A percentile compares a stretch with the other conserved stretches of the same genome.
These are phyloP conservation scores for Orbilia javanica DNA, from an alignment of 2,329 filamentous ascomycete species.

Conservation along the genomic window DNA sequence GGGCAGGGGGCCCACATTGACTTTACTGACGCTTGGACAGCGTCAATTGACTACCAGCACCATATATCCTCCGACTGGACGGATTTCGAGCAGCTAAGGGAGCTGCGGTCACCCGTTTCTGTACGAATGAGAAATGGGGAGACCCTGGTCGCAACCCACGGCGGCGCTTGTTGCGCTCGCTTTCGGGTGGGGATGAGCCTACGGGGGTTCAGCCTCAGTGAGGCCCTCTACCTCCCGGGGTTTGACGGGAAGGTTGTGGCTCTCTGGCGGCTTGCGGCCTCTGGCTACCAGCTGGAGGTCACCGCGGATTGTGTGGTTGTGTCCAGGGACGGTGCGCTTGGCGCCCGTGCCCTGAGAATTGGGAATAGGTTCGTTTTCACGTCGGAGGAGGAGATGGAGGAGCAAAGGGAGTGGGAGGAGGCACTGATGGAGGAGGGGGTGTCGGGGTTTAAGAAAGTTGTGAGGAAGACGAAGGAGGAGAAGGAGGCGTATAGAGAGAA, in stretches of 20 bases:
- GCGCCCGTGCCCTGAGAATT: conserved; percentile 27
- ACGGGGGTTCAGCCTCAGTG: conserved; percentile 1
- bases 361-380: conserved; percentile 37
- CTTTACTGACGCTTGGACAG: conserved; percentile 24
- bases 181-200: not conserved
- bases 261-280: not conserved
- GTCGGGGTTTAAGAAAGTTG: conserved; percentile 15
- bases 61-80: conserved; percentile 35
- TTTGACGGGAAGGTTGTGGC: conserved; percentile 42
- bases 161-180: not conserved
- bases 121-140: conserved; percentile 34
- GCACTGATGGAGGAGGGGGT: not conserved
- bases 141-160: conserved; percentile 14
- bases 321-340: not conserved
- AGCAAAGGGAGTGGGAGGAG: conserved; percentile 7
- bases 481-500: not conserved
- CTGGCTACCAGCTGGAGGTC: conserved; percentile 17
- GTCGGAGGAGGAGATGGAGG: conserved; percentile 20
- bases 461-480: not conserved
- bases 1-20: conserved; percentile 9
- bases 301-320: conserved; percentile 3
- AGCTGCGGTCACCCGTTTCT: conserved; percentile 3
- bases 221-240: conserved; percentile 23
- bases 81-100: conserved; percentile 32
- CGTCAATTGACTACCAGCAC: conserved; percentile 32